Base-by-base conservation (phyloP, 2,329 filamentous ascomycete genomes). In the Fusarium sulawesiense region DNA sequence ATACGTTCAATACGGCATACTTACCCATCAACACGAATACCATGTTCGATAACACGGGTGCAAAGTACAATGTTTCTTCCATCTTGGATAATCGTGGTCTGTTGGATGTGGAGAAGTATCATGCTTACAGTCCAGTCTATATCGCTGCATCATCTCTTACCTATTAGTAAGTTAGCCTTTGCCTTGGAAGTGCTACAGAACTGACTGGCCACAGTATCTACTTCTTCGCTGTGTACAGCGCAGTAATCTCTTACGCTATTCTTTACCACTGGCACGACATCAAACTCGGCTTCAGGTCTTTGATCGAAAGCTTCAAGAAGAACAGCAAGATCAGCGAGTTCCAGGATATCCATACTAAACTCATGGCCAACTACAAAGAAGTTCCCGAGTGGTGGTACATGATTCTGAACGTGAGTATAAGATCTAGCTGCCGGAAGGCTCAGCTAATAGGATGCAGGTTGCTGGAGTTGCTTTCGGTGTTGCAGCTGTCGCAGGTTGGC, bases 371-470 rank as follows among this genome's bases (percentile, higher is more conserved):
- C 3, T 85, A 85, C 63, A 74, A 76, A 0, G 84, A 85, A 48
- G 82, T 85, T 1, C 83, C 84, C 1, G 83, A 85, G 59, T 86
- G 83, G 83, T 86, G 84, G 78, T 80, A 78, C 27, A 13, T 74
- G 2, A 30, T 75, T 18, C 60, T 74, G 1, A 74, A 74, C 23
- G 65, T 73, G 4, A 61, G 70, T 60, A 2, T 1, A 23, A 1
- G 6, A 3, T 14, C 3, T 4, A 0, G 7, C 0, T 5, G 4
- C 11, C 14, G 2, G 18, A 2, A 2, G 3, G 0, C 4, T 1
- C 5, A 3, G 6, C 41, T 72, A n/a, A 72, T 16, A 16, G 1
- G 4, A 4, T 5, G 1, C 1, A 8, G 51, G 37, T 79, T 34
- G 57, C 76, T 14, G 76, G 79, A 2, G 68, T 82, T 20, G 76